Evolutionary conservation across 208 protist species (phyloP), one percentile per base, ranked within the genome.

Genomic region (Giardia muris): DNA sequence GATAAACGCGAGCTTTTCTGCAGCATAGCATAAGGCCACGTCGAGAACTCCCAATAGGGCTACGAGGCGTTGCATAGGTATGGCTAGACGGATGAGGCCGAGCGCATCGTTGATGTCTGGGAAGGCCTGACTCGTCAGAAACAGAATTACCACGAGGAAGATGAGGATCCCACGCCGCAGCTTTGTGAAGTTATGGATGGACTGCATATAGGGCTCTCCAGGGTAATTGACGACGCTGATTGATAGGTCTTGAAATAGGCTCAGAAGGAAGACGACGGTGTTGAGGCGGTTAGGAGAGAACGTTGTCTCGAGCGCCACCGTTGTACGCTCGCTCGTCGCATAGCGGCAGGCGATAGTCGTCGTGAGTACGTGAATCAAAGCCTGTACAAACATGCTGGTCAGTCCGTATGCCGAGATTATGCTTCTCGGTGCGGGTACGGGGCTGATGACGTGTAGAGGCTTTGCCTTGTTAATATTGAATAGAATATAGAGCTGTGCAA

Each of bases 201-300:
- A n/a, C 2, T 48, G 1, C 87, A 90, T 90, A 47, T 90, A 45
- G 2, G 87, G 87, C 45, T 47, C 45, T 2, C 87, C 87, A 47
- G 87, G 87, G n/a, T 47, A 90, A 47, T 90, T 90, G 30, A 90
- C 87, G n/a, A 90, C n/a, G n/a, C 19, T 90, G 4, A 90, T 45
- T 47, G 42, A 44, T 47, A 45, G 1, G 48, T 90, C 87, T n/a
- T 47, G 45, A 47, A 48, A 90, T n/a, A 90, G 19, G n/a, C 87
- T 47, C 2, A 90, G 2, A 47, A 47, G 45, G 44, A 90, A 90
- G 0, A 90, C 87, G n/a, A 2, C 4, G 4, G 87, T 90, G 48
- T 90, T 90, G n/a, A 90, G 45, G 42, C 19, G 43, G n/a, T 43
- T 67, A 43, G 87, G 87, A 43, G 46, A 1, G 43, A 90, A 90